Percentiles rank a stretch among this genome's conserved stretches.
Conservation (phyloP, 1,139 yeast species). For the Citeromyces siamensis region DNA sequence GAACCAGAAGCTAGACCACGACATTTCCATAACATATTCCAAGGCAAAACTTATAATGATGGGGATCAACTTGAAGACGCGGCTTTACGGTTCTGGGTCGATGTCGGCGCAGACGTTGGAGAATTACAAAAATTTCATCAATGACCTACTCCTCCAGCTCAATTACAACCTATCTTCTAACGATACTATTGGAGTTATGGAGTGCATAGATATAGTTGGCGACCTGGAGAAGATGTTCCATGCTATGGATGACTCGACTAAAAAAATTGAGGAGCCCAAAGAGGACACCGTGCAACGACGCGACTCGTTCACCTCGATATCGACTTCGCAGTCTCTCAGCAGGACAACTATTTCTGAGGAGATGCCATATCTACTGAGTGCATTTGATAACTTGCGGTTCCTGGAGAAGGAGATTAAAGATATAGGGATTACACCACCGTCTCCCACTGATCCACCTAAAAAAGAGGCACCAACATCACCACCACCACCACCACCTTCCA, state of each 20-base stretch:
- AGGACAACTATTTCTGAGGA: slow-evolving; percentile 40
- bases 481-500: not conserved
- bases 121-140: slow-evolving; percentile 40
- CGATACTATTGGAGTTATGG: slow-evolving; percentile 38
- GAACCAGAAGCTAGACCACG: slow-evolving; percentile 34
- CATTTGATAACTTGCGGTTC: slow-evolving; percentile 28
- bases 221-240: slow-evolving; percentile 57
- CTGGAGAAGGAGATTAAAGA: not conserved
- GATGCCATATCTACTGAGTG: slow-evolving; percentile 42
- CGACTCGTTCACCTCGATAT: slow-evolving; percentile 6
- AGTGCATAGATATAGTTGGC: slow-evolving; percentile 45
- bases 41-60: slow-evolving; percentile 43
- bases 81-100: slow-evolving; percentile 18
- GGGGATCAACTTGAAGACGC: slow-evolving; percentile 37
- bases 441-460: no score
- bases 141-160: slow-evolving; percentile 36
- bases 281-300: slow-evolving; percentile 4
- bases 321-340: slow-evolving; percentile 10
- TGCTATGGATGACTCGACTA: slow-evolving; percentile 13
- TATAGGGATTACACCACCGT: not conserved
- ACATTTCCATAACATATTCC: slow-evolving; percentile 39
- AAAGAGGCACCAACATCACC: not conserved
- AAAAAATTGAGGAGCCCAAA: slow-evolving; percentile 9
- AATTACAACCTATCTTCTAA: slow-evolving; percentile 34
- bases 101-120: slow-evolving; percentile 20